Evolutionary conservation across 306 rosid species (phyloP).

Genomic region (Prunus kanzakura): DNA sequence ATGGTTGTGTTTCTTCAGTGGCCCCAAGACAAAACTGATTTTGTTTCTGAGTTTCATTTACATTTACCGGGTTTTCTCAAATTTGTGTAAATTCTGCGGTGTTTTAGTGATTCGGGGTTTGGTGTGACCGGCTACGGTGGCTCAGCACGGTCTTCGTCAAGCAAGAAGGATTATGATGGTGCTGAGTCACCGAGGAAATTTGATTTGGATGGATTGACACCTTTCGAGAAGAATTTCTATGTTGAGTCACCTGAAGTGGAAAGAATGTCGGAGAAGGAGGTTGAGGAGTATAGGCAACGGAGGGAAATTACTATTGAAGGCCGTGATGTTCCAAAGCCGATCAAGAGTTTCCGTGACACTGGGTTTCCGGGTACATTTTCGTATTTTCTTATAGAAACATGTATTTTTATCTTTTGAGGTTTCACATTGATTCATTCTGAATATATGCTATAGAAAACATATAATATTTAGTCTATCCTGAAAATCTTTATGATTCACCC

Average conservation of each 20-base stretch:
- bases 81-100: slow-evolving; percentile 21
- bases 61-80: neutral
- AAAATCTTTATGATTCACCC: neutral
- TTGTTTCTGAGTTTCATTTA: neutral
- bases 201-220: slow-evolving; percentile 91
- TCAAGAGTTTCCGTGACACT: slow-evolving; percentile 65
- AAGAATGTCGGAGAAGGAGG: slow-evolving; percentile 79
- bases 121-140: slow-evolving; percentile 57
- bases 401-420: slow-evolving; percentile 5
- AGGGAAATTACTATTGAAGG: slow-evolving; percentile 96
- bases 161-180: slow-evolving; percentile 52
- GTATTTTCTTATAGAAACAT: neutral
- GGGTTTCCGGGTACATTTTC: slow-evolving; percentile 80
- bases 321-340: slow-evolving; percentile 92
- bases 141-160: slow-evolving; percentile 52
- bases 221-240: slow-evolving; percentile 91
- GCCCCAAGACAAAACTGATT: neutral
- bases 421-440: slow-evolving; percentile 9
- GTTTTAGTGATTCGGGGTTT: slow-evolving; percentile 74
- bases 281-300: slow-evolving; percentile 60
- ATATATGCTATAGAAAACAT: neutral
- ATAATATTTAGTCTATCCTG: neutral
- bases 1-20: neutral
- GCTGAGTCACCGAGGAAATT: slow-evolving; percentile 59
- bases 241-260: slow-evolving; percentile 66